Evolutionary conservation across 2,329 filamentous ascomycete species (phyloP), one percentile per base, ranked within the genome.

Genomic region (Trichophyton schoenleinii): DNA sequence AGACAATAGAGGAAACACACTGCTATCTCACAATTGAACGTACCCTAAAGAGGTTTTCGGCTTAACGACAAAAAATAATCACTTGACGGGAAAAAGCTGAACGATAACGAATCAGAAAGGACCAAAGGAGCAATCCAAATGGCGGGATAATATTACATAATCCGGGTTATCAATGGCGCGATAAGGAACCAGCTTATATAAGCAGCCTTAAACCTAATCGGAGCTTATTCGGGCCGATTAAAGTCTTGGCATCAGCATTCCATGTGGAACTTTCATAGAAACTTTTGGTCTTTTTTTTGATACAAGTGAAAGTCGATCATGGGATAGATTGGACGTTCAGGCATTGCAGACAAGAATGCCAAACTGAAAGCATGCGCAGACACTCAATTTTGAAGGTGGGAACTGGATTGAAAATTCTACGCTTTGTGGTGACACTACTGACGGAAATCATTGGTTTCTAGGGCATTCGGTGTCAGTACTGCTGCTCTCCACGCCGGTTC

Each of bases 301-400:
- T 18, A 44, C 31, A 25, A 36, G 34, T 31, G 22, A 52, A 13
- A 28, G 49, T 25, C 22, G 44, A 11, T 25, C 13, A 4, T 20
- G 7, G 34, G 6, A 38, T n/a, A 55, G 28, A 25, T 31, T 6
- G 49, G 15, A 55, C 41, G 41, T 25, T 20, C 6, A 15, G 20
- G 49, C 49, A 36, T 55, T 25, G 25, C 28, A 6, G 18, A 20
- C 25, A 28, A 36, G 52, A 52, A 55, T 55, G 31, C 52, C 15
- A 46, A n/a, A 48, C 36, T 49, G 41, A 41, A 46, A 59, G 42
- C 18, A 59, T 59, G 58, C 58, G 42, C 41, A 18, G 44, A 20
- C 58, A 59, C 25, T 46, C 58, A 48, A 31, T 59, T 13, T 48
- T 59, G 44, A 46, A 59, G 58, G 58, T 59, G 42, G 34, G 58